Base-by-base conservation (phyloP, 768 basidiomycete species). In the Lactarius trivialis region DNA sequence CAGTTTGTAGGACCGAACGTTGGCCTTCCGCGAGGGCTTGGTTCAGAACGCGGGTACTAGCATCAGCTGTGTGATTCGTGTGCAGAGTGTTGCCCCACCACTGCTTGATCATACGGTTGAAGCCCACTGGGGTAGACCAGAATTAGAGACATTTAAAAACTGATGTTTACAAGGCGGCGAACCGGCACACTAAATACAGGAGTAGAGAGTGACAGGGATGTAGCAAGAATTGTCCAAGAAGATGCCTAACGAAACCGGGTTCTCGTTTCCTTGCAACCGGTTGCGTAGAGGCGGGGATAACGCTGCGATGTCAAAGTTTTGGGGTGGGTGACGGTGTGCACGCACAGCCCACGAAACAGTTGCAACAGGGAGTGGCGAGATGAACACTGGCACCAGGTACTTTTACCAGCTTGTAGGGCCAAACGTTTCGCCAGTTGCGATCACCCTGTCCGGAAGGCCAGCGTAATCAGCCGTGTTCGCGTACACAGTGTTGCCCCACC, bases 401-500 rank as follows among this genome's bases (percentile, higher is more conserved):
- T 24, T 21, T 48, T 48, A 48, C 34, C 54, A 55, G 8, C 14
- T 55, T 26, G 36, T 9, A 14, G 36, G 54, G 24, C 54, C 54
- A 2, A 55, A 55, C 36, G 21, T 55, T 36, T 37, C 11, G 17
- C 54, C 54, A 11, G 37, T 36, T 2, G 24, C 19, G 15, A 55
- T 7, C 4, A 7, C 3, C 36, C 12, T 37, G 54, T 37, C 7
- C 4, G 54, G 36, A 19, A 28, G 24, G 12, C 54, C 36, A 1
- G 1, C 1, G 7, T 0, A 3, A 17, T 55, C 36, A 2, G 34
- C 34, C 45, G 45, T 17, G 15, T 55, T 37, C 7, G 5, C 0
- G 24, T 37, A 39, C 41, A 74, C 76, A 7, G 70, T 63, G 39
- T 63, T 63, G 6, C 88, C 88, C 87, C 86, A 89, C 88, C 88